These are phyloP conservation scores for Glaciozyma martinii DNA, from an alignment of 768 basidiomycete species.

Conservation along the genomic window DNA sequence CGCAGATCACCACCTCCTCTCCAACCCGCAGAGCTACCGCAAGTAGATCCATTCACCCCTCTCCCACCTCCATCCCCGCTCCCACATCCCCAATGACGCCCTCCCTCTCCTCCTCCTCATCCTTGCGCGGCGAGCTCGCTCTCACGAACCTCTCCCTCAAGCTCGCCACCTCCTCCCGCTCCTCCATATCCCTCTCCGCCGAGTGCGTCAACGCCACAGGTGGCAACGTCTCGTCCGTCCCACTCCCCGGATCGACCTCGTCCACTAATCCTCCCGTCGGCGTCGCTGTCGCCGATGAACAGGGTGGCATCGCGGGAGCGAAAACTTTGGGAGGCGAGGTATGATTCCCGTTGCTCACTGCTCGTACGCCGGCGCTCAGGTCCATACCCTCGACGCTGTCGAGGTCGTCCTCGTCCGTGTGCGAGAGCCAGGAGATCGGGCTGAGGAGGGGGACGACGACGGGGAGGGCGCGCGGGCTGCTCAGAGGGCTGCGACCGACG, in stretches of 20 bases:
- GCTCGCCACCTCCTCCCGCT: constrained; percentile 13
- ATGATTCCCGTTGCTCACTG: neutral
- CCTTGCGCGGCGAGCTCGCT: constrained; percentile 23
- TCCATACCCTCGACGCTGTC: constrained; percentile 11
- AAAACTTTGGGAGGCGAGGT: neutral
- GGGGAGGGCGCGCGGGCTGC: constrained; percentile 6
- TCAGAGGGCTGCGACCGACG: neutral
- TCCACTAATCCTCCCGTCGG: constrained; percentile 34
- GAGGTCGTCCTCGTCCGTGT: constrained; percentile 1
- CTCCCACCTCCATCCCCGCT: too few species aligned
- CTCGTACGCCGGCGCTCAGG: neutral
- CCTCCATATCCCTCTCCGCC: constrained; percentile 55
- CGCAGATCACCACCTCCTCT: too few species aligned
- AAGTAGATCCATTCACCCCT: too few species aligned
- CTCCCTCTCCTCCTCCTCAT: neutral
- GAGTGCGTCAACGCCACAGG: constrained; percentile 17
- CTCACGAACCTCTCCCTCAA: constrained; percentile 23
- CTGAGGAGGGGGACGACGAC: constrained; percentile 29
- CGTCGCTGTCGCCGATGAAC: constrained; percentile 17
- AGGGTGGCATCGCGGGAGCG: neutral
- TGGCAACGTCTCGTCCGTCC: constrained; percentile 10
- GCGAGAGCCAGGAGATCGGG: constrained; percentile 33
- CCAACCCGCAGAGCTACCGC: too few species aligned
- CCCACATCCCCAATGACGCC: too few species aligned
- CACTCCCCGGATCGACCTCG: constrained; percentile 29